Conservation (phyloP, 495 filamentous ascomycete species). For the Annulohypoxylon moriforme region DNA sequence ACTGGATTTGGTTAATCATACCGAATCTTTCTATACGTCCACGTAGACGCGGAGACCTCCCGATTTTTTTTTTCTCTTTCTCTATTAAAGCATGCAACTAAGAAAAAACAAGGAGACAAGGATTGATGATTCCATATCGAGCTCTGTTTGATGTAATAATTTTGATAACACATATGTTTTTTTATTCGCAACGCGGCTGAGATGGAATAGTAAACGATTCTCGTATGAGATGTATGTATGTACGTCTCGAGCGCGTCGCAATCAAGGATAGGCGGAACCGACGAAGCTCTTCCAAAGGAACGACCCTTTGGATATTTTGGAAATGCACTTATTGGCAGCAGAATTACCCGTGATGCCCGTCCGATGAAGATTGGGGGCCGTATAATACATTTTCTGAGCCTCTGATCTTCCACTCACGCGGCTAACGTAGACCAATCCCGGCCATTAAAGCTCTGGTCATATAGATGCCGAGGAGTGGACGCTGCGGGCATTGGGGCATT, state of each 20-base stretch:
- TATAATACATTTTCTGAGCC: conserved; percentile 5
- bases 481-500: not conserved
- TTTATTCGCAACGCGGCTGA: conserved; percentile 13
- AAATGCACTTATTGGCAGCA: not conserved
- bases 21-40: conserved; percentile 42
- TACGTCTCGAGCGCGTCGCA: conserved; percentile 23
- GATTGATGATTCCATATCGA: conserved; percentile 11
- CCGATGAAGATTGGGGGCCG: conserved; percentile 33
- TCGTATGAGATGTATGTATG: conserved; percentile 12
- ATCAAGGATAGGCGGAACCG: conserved; percentile 25
- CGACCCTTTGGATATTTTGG: conserved; percentile 10
- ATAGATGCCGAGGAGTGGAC: conserved; percentile 17
- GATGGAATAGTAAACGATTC: conserved; percentile 28
- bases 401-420: conserved; percentile 35
- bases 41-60: conserved; percentile 31
- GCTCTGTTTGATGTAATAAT: conserved; percentile 1
- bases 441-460: conserved; percentile 15
- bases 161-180: conserved; percentile 19
- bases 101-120: conserved; percentile 9
- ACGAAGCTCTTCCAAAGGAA: conserved; percentile 30
- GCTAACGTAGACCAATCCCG: conserved; percentile 25
- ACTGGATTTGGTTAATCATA: conserved; percentile 25
- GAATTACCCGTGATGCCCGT: conserved; percentile 9
- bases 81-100: conserved; percentile 17
- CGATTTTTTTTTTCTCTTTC: conserved; percentile 4